A percentile compares a stretch with the other conserved stretches of the same genome.
Evolutionary conservation across 192 early-diverging fungal genomes (phyloP).

Genomic region (Coemansia sp.): DNA sequence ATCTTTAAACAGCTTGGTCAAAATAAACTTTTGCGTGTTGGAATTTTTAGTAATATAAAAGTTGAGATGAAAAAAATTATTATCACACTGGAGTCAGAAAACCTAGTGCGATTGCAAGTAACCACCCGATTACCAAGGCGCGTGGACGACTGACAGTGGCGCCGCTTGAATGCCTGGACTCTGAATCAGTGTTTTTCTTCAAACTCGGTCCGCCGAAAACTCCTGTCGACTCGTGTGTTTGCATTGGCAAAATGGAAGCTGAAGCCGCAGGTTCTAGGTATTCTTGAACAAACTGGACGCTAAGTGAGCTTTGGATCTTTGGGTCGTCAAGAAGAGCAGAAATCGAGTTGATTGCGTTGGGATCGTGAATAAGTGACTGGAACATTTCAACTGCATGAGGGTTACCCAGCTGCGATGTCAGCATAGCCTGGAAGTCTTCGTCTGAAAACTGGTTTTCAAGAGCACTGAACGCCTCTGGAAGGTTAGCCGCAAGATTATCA

Average conservation of each 20-base stretch:
- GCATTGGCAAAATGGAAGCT: not conserved
- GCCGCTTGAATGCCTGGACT: constrained; percentile 11
- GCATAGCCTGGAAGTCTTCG: constrained; percentile 31
- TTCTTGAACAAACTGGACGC: constrained; percentile 45
- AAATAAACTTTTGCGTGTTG: constrained; percentile 4
- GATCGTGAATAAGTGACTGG: constrained; percentile 49
- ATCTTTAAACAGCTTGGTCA: constrained; percentile 14
- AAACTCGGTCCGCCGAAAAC: constrained; percentile 17
- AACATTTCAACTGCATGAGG: constrained; percentile 51
- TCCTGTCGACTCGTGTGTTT: constrained; percentile 12
- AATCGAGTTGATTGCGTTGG: constrained; percentile 39
- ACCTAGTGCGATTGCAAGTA: constrained; percentile 21
- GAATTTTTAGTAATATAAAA: not conserved
- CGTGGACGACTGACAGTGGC: constrained; percentile 14
- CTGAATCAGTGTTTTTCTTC: constrained; percentile 19
- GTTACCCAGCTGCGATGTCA: constrained; percentile 48
- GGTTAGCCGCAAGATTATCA: constrained; percentile 44
- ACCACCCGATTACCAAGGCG: constrained; percentile 23
- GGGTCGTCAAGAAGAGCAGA: constrained; percentile 43
- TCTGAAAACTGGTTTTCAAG: constrained; percentile 44
- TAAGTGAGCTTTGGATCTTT: constrained; percentile 43
- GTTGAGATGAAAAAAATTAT: constrained; percentile 2
- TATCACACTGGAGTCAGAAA: constrained; percentile 23
- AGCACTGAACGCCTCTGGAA: constrained; percentile 45
- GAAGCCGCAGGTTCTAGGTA: constrained; percentile 18